Percentiles rank a stretch among this genome's conserved stretches.
Evolutionary conservation across 768 basidiomycete genomes (phyloP).

Genomic region (Macrolepiota dolichaula): DNA sequence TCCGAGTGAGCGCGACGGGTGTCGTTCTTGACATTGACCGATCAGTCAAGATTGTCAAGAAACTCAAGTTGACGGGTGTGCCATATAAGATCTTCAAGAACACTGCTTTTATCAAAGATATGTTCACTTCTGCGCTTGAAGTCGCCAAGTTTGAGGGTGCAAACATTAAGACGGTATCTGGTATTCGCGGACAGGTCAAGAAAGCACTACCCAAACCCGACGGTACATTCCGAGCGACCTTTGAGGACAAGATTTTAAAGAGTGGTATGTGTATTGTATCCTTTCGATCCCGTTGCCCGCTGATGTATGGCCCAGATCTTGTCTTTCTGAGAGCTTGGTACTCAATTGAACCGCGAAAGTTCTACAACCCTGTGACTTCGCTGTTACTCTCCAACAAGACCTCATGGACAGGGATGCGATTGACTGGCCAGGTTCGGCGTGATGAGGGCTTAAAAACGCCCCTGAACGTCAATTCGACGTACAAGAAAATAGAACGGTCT

Average conservation of each 20-base stretch:
- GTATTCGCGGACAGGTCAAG: constrained; percentile 95
- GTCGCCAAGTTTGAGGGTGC: constrained; percentile 99
- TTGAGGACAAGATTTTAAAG: constrained; percentile 96
- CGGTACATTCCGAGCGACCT: constrained; percentile 93
- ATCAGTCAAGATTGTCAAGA: constrained; percentile 95
- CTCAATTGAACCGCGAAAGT: constrained; percentile 89
- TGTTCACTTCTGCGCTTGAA: constrained; percentile 92
- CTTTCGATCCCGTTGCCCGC: background rate
- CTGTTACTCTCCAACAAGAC: constrained; percentile 79
- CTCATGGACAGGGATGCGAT: constrained; percentile 92
- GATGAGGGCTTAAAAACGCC: constrained; percentile 85
- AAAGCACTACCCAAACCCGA: constrained; percentile 94
- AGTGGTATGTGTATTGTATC: constrained; percentile 61
- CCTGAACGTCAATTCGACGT: constrained; percentile 76
- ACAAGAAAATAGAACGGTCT: constrained; percentile 78
- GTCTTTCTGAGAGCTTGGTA: constrained; percentile 97
- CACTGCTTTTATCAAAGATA: constrained; percentile 96
- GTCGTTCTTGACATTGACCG: constrained; percentile 93
- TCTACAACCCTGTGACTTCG: constrained; percentile 95
- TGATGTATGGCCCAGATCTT: constrained; percentile 55
- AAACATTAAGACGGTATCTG: constrained; percentile 92
- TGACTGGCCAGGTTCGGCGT: constrained; percentile 90
- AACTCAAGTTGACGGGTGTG: constrained; percentile 91
- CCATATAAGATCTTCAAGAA: constrained; percentile 99
- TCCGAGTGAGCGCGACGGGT: constrained; percentile 90